Evolutionary conservation across 202 grass and related monocot genomes (phyloP), one percentile per base, ranked within the genome.

Genomic region (Saccharum hybrid): DNA sequence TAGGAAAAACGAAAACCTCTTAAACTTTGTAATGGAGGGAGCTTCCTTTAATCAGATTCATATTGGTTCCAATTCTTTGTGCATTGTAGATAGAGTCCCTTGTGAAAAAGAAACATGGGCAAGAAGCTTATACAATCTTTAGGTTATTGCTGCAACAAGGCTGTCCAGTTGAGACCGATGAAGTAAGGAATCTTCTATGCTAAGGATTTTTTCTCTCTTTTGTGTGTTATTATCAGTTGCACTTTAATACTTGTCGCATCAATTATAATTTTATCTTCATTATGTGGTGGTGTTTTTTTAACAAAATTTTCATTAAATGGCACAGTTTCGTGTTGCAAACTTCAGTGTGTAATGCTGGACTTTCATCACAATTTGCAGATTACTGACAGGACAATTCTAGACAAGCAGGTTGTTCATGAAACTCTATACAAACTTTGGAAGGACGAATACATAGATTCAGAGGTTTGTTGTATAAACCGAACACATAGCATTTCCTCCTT

Each of bases 391-490:
- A 91, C 87, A 31, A 94, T 94, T 86, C 72, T 91, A 65, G 89
- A 91, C 80, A 94, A 97, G 87, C 88, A 88, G 74, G 71, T 91
- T 66, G 89, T 88, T 81, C 87, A 90, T 73, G 59, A 63, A 88
- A 91, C 86, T 80, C 81, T 94, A 52, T 94, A 92, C 87, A 94
- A 88, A 77, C 85, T 97, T 56, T 97, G 91, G 94, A 91, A 90
- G 68, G 91, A 97, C 0, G 89, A 90, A 42, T 97, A 88, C 77
- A 83, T 94, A 71, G 89, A 94, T 59, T 59, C 66, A 87, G 89
- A 91, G 94, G 94, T 90, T 26, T 34, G 78, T 73, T 71, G 49
- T 30, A 66, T 77, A 67, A 41, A 41, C 37, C 67, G 11, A 72
- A 82, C 46, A 73, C 13, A 60, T 78, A 73, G 39, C n/a, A 66